A percentile compares a stretch with the other conserved stretches of the same genome.
These are phyloP conservation scores for Mychonastes homosphaera DNA, from an alignment of 139 green algal species.

Conservation along the genomic window DNA sequence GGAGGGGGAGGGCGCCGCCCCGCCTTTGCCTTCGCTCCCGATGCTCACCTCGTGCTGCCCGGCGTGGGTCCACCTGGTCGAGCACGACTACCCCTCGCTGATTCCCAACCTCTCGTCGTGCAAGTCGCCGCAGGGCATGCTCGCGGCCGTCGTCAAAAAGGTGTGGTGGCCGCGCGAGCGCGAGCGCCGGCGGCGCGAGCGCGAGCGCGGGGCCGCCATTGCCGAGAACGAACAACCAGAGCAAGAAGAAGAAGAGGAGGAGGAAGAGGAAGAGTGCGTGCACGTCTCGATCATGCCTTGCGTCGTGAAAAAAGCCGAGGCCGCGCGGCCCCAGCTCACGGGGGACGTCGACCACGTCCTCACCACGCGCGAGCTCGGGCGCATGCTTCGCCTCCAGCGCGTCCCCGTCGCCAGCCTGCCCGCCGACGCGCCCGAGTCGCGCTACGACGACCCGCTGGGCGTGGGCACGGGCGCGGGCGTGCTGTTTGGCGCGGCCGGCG, in stretches of 20 bases:
- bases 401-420: slow-evolving; percentile 30
- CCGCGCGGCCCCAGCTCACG: slow-evolving; percentile 11
- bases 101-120: slow-evolving; percentile 49
- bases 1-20: slow-evolving; percentile 7
- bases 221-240: neutral
- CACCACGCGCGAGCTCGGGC: slow-evolving; percentile 39
- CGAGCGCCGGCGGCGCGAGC: too few species aligned
- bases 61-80: slow-evolving; percentile 26
- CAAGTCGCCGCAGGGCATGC: slow-evolving; percentile 59
- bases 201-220: neutral
- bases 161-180: slow-evolving; percentile 17
- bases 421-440: neutral
- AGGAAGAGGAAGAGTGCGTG: slow-evolving; percentile 23
- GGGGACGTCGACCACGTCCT: slow-evolving; percentile 44
- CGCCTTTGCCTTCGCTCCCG: slow-evolving; percentile 45
- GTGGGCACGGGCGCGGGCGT: slow-evolving; percentile 26
- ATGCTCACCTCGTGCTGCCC: slow-evolving; percentile 73
- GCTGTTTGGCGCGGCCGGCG: slow-evolving; percentile 39
- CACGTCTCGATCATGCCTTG: slow-evolving; percentile 48
- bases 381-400: slow-evolving; percentile 21
- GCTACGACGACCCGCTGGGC: slow-evolving; percentile 40
- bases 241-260: neutral
- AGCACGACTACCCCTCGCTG: slow-evolving; percentile 47
- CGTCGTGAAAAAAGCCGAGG: slow-evolving; percentile 38
- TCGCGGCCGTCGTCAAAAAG: slow-evolving; percentile 46